Conservation (phyloP, 2,329 filamentous ascomycete species). For the Tolypocladium guangdongense region DNA sequence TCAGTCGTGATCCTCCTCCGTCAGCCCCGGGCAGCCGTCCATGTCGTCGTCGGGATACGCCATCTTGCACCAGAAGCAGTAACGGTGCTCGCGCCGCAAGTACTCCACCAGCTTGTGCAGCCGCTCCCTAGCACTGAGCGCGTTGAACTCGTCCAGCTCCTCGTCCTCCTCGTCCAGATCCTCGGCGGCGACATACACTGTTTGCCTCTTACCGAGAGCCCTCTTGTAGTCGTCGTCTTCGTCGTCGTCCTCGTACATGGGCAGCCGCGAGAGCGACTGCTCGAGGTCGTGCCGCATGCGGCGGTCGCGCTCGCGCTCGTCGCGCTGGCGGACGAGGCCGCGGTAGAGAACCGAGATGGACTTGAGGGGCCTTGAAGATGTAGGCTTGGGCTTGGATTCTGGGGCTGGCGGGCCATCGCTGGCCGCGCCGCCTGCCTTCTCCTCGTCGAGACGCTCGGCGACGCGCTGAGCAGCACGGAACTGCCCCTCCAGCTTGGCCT, state of each 20-base stretch:
- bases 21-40: slow-evolving; percentile 81
- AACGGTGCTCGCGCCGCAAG: slow-evolving; percentile 60
- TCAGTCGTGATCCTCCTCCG: slow-evolving; percentile 69
- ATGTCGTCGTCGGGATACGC: slow-evolving; percentile 61
- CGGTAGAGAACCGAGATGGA: slow-evolving; percentile 73
- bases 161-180: slow-evolving; percentile 68
- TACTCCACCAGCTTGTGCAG: slow-evolving; percentile 56
- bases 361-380: slow-evolving; percentile 41
- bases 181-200: slow-evolving; percentile 48
- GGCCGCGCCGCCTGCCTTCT: slow-evolving; percentile 21
- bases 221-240: slow-evolving; percentile 62
- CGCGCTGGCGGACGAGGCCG: slow-evolving; percentile 57
- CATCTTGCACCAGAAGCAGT: slow-evolving; percentile 97
- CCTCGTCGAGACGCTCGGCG: slow-evolving; percentile 63
- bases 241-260: slow-evolving; percentile 54
- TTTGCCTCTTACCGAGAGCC: slow-evolving; percentile 50
- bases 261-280: slow-evolving; percentile 50
- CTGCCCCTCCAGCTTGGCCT: slow-evolving; percentile 55
- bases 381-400: neutral
- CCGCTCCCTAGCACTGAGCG: slow-evolving; percentile 53
- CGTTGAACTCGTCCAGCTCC: slow-evolving; percentile 72
- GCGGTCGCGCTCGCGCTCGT: slow-evolving; percentile 58
- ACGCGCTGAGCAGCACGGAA: slow-evolving; percentile 72
- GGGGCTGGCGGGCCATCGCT: neutral
- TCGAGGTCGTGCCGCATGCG: slow-evolving; percentile 55